phyloP scores from a whole-genome alignment of 2,329 filamentous ascomycete species.

The Teratosphaeria viscida region DNA sequence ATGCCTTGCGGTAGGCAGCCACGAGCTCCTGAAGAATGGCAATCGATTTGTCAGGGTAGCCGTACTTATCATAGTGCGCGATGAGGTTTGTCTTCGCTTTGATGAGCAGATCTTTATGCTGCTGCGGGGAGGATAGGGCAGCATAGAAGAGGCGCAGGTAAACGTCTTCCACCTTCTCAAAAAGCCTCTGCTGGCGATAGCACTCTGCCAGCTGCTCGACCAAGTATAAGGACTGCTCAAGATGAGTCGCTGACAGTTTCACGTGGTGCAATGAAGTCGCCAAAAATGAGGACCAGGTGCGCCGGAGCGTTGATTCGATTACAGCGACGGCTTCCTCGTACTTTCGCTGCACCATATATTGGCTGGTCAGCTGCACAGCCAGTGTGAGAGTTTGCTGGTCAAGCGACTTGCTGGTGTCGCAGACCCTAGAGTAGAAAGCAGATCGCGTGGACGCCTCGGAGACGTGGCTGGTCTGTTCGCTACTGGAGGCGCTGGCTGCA shows the following conservation, averaged over 20 bases:
- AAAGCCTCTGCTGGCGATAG: conserved; percentile 29
- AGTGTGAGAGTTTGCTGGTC: conserved; percentile 33
- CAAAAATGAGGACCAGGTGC: conserved; percentile 39
- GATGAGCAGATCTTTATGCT: conserved; percentile 22
- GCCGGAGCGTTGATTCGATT: conserved; percentile 36
- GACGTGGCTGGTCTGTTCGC: conserved; percentile 26
- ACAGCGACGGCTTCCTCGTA: conserved; percentile 38
- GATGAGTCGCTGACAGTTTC: conserved; percentile 31
- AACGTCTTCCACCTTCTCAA: conserved; percentile 30
- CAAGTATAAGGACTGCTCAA: conserved; percentile 37
- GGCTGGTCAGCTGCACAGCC: conserved; percentile 29
- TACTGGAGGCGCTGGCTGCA: conserved; percentile 16
- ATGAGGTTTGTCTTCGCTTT: conserved; percentile 26
- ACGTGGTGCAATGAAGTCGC: conserved; percentile 31
- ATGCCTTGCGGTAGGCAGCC: conserved; percentile 23
- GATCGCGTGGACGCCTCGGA: conserved; percentile 36
- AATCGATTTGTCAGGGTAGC: conserved; percentile 28
- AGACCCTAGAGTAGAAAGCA: conserved; percentile 33
- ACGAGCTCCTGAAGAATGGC: conserved; percentile 28
- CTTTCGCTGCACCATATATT: conserved; percentile 37
- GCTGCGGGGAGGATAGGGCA: conserved; percentile 19
- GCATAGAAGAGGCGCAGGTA: conserved; percentile 31
- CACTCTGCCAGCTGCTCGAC: conserved; percentile 38
- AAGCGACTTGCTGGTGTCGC: conserved; percentile 28
- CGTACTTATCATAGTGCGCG: conserved; percentile 29